Base-by-base conservation (phyloP, 257 asterid genomes). In the Knoxia roxburghii region DNA sequence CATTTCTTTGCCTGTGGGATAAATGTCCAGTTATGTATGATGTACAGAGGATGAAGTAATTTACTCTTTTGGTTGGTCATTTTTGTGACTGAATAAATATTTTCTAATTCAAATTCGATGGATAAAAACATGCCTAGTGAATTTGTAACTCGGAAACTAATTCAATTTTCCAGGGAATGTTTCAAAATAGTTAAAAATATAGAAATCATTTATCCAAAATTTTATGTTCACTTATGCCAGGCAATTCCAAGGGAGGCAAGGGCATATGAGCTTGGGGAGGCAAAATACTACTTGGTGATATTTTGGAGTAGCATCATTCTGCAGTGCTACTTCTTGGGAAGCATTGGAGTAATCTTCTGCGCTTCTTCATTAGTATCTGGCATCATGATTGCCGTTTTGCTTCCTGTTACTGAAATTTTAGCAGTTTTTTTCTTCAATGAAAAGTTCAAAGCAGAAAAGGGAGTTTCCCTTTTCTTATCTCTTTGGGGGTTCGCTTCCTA, bases 401-500 rank as follows among this genome's bases (percentile, higher is more conserved):
- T 77, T 0, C 76, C 80, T 0, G 32, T 65, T 33, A 76, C 80
- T 2, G 73, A 68, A 53, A 21, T 68, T 26, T 43, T 64, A n/a
- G 72, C 72, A 2, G 75, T 64, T 24, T 15, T 64, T 7, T 13
- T 63, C 61, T 77, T 35, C 61, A 51, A 64, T 21, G 78, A 77
- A 65, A 77, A 64, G 0, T 77, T 72, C 57, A 52, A 60, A 26
- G 30, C 67, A 7, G 74, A 35, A 9, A 74, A 74, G 40, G 72
- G 78, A 0, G 58, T 76, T 18, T 52, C 83, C 2, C 71, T 78
- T 3, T 48, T 52, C 15, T 70, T 78, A 13, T 72, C 83, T 35
- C 46, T 78, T 5, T 78, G 83, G 77, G 83, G 82, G 15, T 74
- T 78, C n/a, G 72, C 68, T 63, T 78, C 83, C 0, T 68, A 78